These are phyloP conservation scores for Eurotiales sp. DNA, from an alignment of 2,329 filamentous ascomycete genomes.

Conservation along the genomic window DNA sequence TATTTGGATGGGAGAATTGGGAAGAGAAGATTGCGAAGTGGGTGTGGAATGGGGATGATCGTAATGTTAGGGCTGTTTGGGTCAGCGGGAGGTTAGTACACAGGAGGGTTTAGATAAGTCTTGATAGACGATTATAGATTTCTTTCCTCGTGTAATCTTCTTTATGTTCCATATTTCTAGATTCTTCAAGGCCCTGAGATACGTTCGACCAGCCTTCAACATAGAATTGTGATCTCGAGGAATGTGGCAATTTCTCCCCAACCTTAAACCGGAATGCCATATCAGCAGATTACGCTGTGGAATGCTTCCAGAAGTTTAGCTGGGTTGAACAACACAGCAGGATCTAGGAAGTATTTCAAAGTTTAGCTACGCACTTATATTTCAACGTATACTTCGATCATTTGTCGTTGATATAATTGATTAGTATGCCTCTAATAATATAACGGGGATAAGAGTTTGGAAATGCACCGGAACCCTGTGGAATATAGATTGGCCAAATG, in stretches of 20 bases:
- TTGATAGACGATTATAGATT: neutral
- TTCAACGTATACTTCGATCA: neutral
- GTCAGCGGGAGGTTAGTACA: constrained; percentile 81
- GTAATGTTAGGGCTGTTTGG: constrained; percentile 87
- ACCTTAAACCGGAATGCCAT: constrained; percentile 8
- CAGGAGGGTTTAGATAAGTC: constrained; percentile 16
- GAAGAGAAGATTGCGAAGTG: constrained; percentile 85
- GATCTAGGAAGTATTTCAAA: too few species aligned
- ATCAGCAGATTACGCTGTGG: neutral
- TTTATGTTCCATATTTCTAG: neutral
- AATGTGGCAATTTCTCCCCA: neutral
- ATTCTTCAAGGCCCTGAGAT: neutral
- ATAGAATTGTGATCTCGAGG: neutral
- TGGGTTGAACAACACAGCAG: too few species aligned
- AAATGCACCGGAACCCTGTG: too few species aligned
- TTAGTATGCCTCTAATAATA: too few species aligned
- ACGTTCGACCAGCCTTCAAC: neutral
- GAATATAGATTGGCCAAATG: too few species aligned
- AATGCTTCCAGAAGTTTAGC: constrained; percentile 6
- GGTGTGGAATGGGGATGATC: constrained; percentile 89
- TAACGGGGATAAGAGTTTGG: too few species aligned
- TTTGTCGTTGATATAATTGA: neutral
- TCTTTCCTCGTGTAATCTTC: neutral
- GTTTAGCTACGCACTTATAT: too few species aligned
- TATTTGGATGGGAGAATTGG: constrained; percentile 92